Conservation (phyloP, 495 filamentous ascomycete genomes). For the Tuber borchii region DNA sequence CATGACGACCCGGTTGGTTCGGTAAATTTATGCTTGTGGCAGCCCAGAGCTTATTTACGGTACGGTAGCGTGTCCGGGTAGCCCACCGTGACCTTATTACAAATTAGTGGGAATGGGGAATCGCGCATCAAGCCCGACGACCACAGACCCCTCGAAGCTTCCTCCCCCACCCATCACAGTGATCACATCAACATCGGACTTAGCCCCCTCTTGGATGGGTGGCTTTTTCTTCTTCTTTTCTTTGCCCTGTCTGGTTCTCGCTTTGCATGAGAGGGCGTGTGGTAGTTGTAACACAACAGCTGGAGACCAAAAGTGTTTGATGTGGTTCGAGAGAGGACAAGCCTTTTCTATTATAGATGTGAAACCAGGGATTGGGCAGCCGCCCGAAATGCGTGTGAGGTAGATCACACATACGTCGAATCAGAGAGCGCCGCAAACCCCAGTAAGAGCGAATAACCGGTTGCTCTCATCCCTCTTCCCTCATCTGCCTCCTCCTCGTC, state of each 20-base stretch:
- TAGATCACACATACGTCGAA: constrained; percentile 9
- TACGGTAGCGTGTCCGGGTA: too few relatives aligned
- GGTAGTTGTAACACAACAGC: background rate
- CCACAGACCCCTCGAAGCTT: background rate
- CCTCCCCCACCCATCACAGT: background rate
- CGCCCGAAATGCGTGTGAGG: constrained; percentile 15
- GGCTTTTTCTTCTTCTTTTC: constrained; percentile 11
- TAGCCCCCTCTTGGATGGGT: background rate
- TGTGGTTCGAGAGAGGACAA: constrained; percentile 26
- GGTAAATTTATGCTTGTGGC: too few relatives aligned
- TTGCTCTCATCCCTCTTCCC: background rate
- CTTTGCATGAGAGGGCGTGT: background rate
- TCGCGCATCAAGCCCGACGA: background rate
- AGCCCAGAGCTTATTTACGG: too few relatives aligned
- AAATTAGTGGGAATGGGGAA: background rate
- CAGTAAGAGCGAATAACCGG: background rate
- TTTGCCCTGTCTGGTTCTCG: background rate
- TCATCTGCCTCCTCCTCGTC: background rate
- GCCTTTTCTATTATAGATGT: constrained; percentile 18
- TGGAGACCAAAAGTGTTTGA: constrained; percentile 26
- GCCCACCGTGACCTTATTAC: background rate
- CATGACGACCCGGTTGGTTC: too few relatives aligned
- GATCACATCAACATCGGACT: background rate
- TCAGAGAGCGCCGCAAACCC: constrained; percentile 14
- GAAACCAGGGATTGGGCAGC: constrained; percentile 30